A percentile compares a stretch with the other conserved stretches of the same genome.
phyloP scores from a whole-genome alignment of 768 basidiomycete genomes.

The Serendipita vermifera region DNA sequence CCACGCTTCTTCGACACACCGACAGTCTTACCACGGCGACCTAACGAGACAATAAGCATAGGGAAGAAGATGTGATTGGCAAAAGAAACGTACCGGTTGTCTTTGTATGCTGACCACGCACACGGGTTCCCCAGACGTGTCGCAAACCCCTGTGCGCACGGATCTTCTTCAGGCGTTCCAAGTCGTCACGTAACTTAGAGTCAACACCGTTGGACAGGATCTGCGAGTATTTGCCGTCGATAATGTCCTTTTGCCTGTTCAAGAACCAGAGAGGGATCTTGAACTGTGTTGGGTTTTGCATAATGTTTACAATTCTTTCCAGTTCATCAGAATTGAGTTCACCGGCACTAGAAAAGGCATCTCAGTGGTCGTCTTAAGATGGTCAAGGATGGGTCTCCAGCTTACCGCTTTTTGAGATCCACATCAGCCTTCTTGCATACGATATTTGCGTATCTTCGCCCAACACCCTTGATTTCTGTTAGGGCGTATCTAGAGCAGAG shows the following conservation, averaged over 20 bases:
- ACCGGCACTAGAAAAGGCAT: constrained; percentile 56
- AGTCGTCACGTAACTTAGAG: constrained; percentile 94
- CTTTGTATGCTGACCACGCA: constrained; percentile 98
- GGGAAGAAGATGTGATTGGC: not conserved
- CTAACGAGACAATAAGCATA: constrained; percentile 27
- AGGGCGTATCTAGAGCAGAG: constrained; percentile 49
- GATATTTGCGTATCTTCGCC: constrained; percentile 94
- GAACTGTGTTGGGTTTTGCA: constrained; percentile 98
- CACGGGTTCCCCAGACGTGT: constrained; percentile 89
- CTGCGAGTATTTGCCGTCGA: constrained; percentile 94
- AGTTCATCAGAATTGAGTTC: constrained; percentile 99
- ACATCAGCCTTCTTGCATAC: constrained; percentile 99
- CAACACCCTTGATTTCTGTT: constrained; percentile 99
- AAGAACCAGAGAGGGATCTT: constrained; percentile 99
- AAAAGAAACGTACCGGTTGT: constrained; percentile 63
- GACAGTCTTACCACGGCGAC: constrained; percentile 90
- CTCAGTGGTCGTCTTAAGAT: not conserved
- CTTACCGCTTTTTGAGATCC: constrained; percentile 94
- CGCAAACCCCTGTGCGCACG: constrained; percentile 88
- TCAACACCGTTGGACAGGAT: constrained; percentile 93
- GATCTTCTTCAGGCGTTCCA: constrained; percentile 99
- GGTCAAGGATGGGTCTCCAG: constrained; percentile 10
- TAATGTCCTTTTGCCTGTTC: constrained; percentile 97
- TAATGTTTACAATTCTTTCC: constrained; percentile 96
- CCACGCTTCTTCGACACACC: constrained; percentile 89